A percentile compares a stretch with the other conserved stretches of the same genome.
phyloP scores from a whole-genome alignment of 805 yeast species.

The Groenewaldozyma salmanticensis region DNA sequence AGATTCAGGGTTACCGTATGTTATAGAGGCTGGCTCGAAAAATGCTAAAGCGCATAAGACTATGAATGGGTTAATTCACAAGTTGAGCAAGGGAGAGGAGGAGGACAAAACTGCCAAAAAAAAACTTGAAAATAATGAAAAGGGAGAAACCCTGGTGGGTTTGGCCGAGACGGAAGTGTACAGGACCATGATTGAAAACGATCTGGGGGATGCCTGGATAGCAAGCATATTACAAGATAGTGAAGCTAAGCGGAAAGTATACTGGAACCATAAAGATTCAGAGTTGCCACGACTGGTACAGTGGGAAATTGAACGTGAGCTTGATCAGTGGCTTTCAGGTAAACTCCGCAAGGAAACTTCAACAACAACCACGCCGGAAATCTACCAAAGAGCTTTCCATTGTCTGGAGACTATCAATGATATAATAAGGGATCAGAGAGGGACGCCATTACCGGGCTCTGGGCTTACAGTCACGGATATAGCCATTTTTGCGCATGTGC shows the following conservation, averaged over 20 bases:
- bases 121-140: slow-evolving; percentile 3
- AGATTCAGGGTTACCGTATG: slow-evolving; percentile 11
- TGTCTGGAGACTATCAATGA: background rate
- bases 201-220: slow-evolving; percentile 16
- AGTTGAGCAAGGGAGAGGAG: no score
- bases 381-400: background rate
- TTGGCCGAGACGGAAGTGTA: slow-evolving; percentile 6
- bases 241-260: background rate
- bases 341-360: background rate
- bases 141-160: slow-evolving; percentile 1
- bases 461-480: background rate
- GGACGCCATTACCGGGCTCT: no score
- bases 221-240: slow-evolving; percentile 6
- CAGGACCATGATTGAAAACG: slow-evolving; percentile 9
- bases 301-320: background rate
- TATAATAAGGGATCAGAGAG: background rate
- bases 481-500: slow-evolving; percentile 3
- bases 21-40: slow-evolving; percentile 4
- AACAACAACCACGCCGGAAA: background rate
- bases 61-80: no score
- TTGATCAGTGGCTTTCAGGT: no score
- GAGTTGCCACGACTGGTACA: background rate
- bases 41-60: background rate
- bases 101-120: slow-evolving; percentile 1
- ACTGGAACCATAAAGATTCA: background rate